Evolutionary conservation across 805 yeast genomes (phyloP).

Genomic region (Suhomyces pyralidae): DNA sequence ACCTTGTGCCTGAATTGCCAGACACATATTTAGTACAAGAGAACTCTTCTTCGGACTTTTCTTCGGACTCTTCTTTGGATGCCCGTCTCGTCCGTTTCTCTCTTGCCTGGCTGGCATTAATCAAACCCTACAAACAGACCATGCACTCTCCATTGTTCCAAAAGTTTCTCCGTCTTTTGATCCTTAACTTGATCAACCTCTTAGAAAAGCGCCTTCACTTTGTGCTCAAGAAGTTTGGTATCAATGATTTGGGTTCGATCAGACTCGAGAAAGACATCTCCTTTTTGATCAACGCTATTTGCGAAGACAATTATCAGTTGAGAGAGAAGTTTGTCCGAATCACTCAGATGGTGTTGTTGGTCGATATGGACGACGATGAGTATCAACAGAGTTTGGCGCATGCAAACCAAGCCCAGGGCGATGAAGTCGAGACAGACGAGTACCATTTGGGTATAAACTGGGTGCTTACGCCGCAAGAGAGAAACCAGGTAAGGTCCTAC

Average conservation of each 20-base stretch:
- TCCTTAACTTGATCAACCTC: constrained; percentile 51
- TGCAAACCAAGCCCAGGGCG: constrained; percentile 11
- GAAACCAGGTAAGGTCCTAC: constrained; percentile 57
- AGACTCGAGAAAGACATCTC: constrained; percentile 81
- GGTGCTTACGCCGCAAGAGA: constrained; percentile 76
- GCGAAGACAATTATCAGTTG: constrained; percentile 67
- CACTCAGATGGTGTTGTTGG: constrained; percentile 77
- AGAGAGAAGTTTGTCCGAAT: constrained; percentile 76
- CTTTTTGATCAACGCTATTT: constrained; percentile 66
- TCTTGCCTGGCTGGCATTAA: constrained; percentile 59
- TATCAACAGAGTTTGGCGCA: constrained; percentile 34
- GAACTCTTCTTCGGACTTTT: not conserved
- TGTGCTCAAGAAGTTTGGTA: constrained; percentile 51
- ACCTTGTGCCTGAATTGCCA: constrained; percentile 35
- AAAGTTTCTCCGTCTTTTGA: constrained; percentile 47
- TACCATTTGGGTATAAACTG: constrained; percentile 47
- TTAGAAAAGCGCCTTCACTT: constrained; percentile 68
- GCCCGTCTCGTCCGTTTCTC: constrained; percentile 47
- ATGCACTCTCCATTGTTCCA: constrained; percentile 49
- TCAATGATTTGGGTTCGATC: constrained; percentile 81
- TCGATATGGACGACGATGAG: constrained; percentile 74
- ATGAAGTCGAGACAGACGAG: constrained; percentile 23
- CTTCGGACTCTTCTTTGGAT: not conserved
- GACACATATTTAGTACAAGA: constrained; percentile 31
- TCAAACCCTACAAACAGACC: constrained; percentile 62